Evolutionary conservation across 2,329 filamentous ascomycete species (phyloP), one percentile per base, ranked within the genome.

Genomic region (Rhexocercosporidium sp.): DNA sequence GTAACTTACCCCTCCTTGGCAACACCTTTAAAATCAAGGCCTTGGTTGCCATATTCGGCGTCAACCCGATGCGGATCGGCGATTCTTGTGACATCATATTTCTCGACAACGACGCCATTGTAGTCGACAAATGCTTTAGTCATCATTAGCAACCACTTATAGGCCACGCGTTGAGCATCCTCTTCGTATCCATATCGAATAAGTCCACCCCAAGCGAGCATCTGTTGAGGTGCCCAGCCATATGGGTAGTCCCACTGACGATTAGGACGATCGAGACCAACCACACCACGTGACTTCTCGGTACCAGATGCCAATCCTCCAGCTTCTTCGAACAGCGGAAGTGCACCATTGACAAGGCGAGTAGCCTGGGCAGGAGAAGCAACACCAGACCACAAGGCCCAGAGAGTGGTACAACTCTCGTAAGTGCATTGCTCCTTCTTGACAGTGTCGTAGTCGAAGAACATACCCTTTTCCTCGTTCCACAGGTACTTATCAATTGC

Each of bases 241-340:
- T 96, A 98, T 0, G 96, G 96, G 78, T 94, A 98, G 78, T 99
- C 96, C 96, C 96, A 99, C 78, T 99, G 96, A 73, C 96, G 89
- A 79, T 97, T 98, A 8, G 96, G 96, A 57, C 95, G 87, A 73
- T 94, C 88, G 46, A 97, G 80, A 14, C 92, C 90, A 69, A 97
- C 83, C 37, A 85, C 82, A 47, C 96, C 96, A 53, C 96, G 92
- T 64, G 93, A 97, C 79, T 94, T 88, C 77, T 97, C 90, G 0
- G 95, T 97, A 63, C 95, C 95, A 0, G 94, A 95, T 1, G 97
- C 86, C 20, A 99, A 84, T 8, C 96, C 96, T 37, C 96, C 96
- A 68, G 90, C 90, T 1, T 88, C 92, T 79, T 99, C 95, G 69
- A 99, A 94, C 73, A 90, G 90, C 37, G 95, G 96, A 51, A 99